These are phyloP conservation scores for Phylloboletellus chloephorus DNA, from an alignment of 1,284 basidiomycete species.

Conservation along the genomic window DNA sequence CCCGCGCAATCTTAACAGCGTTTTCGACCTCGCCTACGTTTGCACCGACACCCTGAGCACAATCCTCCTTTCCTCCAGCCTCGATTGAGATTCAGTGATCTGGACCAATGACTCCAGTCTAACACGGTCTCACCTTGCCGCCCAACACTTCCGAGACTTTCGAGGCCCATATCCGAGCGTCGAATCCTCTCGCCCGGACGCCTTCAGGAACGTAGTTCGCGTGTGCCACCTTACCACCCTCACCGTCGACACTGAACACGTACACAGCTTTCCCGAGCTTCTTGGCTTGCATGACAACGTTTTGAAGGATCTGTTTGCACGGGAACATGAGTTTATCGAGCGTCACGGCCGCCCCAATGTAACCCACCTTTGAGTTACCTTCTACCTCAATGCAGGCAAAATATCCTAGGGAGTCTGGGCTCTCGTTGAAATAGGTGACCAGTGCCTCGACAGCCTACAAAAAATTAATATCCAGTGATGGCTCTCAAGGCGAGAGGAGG, in stretches of 20 bases:
- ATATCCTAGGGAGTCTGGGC: constrained; percentile 65
- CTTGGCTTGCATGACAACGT: constrained; percentile 70
- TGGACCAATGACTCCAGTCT: neutral
- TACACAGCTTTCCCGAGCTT: constrained; percentile 83
- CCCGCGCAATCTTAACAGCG: constrained; percentile 58
- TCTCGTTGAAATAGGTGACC: constrained; percentile 69
- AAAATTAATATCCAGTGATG: constrained; percentile 1
- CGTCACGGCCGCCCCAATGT: neutral
- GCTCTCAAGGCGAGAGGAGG: constrained; percentile 16
- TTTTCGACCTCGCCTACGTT: constrained; percentile 63
- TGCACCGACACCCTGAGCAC: constrained; percentile 80
- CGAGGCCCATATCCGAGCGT: constrained; percentile 82
- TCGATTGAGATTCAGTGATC: constrained; percentile 31
- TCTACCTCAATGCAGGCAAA: constrained; percentile 68
- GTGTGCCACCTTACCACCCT: constrained; percentile 78
- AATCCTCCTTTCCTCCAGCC: constrained; percentile 91
- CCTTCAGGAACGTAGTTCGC: constrained; percentile 77
- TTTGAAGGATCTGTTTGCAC: constrained; percentile 61
- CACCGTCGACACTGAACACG: constrained; percentile 76
- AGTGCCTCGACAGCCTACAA: constrained; percentile 67
- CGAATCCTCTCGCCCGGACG: constrained; percentile 59
- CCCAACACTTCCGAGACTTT: constrained; percentile 74
- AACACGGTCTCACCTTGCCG: constrained; percentile 63
- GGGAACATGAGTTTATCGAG: constrained; percentile 2
- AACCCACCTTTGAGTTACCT: constrained; percentile 73